A percentile compares a stretch with the other conserved stretches of the same genome.
These are phyloP conservation scores for Citrullus amarus DNA, from an alignment of 306 rosid genomes.

Conservation along the genomic window DNA sequence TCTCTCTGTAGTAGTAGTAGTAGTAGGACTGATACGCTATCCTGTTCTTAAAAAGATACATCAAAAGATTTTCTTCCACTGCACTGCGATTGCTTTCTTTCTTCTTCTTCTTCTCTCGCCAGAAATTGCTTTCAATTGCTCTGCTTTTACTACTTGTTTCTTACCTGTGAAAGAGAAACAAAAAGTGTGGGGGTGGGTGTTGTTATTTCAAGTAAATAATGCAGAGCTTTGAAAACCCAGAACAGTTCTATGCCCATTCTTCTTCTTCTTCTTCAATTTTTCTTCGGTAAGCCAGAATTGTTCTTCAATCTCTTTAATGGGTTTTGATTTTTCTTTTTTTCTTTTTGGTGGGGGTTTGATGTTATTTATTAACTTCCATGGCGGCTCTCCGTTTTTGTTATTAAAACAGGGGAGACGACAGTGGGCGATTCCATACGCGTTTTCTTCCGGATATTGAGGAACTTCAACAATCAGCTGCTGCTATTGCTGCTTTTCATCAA, in stretches of 20 bases:
- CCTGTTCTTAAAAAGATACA: conserved; percentile 41
- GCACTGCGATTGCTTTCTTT: not conserved
- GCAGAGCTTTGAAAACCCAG: conserved; percentile 61
- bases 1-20: not conserved
- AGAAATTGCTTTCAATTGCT: not conserved
- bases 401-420: conserved; percentile 60
- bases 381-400: not conserved
- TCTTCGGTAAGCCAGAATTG: conserved; percentile 24
- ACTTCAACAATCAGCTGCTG: conserved; percentile 44
- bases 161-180: conserved; percentile 1
- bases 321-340: not conserved
- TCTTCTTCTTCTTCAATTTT: conserved; percentile 22
- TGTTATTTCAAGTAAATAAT: conserved; percentile 13
- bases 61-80: conserved; percentile 28
- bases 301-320: not conserved
- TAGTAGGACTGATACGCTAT: conserved; percentile 32
- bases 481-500: conserved; percentile 31
- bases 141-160: not conserved
- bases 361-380: not conserved
- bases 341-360: not conserved
- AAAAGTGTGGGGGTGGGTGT: not conserved
- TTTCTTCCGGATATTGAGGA: conserved; percentile 54
- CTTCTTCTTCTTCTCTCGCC: not conserved
- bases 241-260: conserved; percentile 30
- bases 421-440: conserved; percentile 30